These are phyloP conservation scores for Cardamine chenopodiifolia DNA, from an alignment of 345 rosid genomes.

Conservation along the genomic window DNA sequence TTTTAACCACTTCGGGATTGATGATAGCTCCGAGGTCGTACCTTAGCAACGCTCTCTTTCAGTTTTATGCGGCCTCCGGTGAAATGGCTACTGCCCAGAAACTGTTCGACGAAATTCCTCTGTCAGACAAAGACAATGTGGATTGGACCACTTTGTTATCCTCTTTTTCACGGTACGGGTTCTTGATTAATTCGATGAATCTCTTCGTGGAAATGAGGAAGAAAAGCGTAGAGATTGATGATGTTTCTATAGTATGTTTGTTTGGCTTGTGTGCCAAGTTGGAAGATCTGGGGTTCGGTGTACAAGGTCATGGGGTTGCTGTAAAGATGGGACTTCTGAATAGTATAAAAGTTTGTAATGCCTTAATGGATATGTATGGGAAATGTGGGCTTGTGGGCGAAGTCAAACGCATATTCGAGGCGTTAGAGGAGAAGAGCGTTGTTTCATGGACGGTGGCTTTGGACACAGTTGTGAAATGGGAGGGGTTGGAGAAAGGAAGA, in stretches of 20 bases:
- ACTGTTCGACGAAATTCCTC: constrained; percentile 75
- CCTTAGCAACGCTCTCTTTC: constrained; percentile 63
- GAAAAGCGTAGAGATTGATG: constrained; percentile 52
- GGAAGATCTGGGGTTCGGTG: constrained; percentile 55
- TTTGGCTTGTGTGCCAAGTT: constrained; percentile 56
- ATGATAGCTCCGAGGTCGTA: constrained; percentile 45
- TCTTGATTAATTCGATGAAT: constrained; percentile 41
- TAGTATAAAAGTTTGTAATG: constrained; percentile 56
- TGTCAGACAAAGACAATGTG: constrained; percentile 54
- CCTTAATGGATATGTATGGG: constrained; percentile 72
- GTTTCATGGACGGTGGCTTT: constrained; percentile 76
- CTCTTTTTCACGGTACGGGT: constrained; percentile 47
- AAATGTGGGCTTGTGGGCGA: constrained; percentile 59
- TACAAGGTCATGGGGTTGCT: constrained; percentile 62
- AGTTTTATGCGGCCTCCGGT: constrained; percentile 54
- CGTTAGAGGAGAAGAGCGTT: constrained; percentile 57
- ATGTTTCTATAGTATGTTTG: constrained; percentile 59
- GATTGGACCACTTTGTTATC: constrained; percentile 75
- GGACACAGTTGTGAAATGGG: constrained; percentile 65
- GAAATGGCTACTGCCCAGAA: constrained; percentile 49
- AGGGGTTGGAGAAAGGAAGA: constrained; percentile 63
- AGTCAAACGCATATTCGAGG: constrained; percentile 50
- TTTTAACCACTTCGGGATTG: constrained; percentile 56
- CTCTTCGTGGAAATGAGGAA: constrained; percentile 56
- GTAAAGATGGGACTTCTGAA: constrained; percentile 55